These are phyloP conservation scores for Aspergillus unguis DNA, from an alignment of 2,329 filamentous ascomycete species.

Conservation along the genomic window DNA sequence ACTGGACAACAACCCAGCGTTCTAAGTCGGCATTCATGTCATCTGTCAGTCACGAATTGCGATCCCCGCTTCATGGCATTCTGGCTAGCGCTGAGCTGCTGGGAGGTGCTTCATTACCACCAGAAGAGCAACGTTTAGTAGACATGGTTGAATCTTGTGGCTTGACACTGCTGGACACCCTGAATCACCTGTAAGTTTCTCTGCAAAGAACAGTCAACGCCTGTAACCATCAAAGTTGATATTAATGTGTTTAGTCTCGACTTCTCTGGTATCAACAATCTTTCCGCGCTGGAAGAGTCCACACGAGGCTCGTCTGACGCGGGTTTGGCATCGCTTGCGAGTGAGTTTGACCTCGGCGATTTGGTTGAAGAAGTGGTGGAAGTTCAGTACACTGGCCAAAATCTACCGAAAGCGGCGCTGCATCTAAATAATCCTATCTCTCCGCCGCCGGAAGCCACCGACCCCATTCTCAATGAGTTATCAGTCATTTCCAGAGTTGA, in stretches of 20 bases:
- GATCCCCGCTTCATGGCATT: constrained; percentile 46
- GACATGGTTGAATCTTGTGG: constrained; percentile 50
- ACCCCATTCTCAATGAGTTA: constrained; percentile 1
- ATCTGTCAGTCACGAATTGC: constrained; percentile 51
- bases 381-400: constrained; percentile 22
- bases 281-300: constrained; percentile 11
- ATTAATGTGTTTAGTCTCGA: constrained; percentile 17
- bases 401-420: constrained; percentile 2
- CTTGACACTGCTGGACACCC: constrained; percentile 49
- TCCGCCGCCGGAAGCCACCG: not conserved
- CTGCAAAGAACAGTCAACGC: no score
- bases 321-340: constrained; percentile 16
- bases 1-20: constrained; percentile 36
- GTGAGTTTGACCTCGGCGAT: constrained; percentile 25
- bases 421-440: constrained; percentile 1
- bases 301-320: not conserved
- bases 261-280: constrained; percentile 30
- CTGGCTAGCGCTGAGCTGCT: constrained; percentile 49
- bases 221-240: no score
- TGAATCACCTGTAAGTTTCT: constrained; percentile 26
- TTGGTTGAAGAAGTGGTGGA: constrained; percentile 26
- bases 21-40: constrained; percentile 53
- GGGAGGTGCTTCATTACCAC: constrained; percentile 39
- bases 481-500: constrained; percentile 19
- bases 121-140: constrained; percentile 39